Evolutionary conservation across 108 stramenopile genomes (phyloP), one percentile per base, ranked within the genome.

Genomic region (Cyclotella sp.): DNA sequence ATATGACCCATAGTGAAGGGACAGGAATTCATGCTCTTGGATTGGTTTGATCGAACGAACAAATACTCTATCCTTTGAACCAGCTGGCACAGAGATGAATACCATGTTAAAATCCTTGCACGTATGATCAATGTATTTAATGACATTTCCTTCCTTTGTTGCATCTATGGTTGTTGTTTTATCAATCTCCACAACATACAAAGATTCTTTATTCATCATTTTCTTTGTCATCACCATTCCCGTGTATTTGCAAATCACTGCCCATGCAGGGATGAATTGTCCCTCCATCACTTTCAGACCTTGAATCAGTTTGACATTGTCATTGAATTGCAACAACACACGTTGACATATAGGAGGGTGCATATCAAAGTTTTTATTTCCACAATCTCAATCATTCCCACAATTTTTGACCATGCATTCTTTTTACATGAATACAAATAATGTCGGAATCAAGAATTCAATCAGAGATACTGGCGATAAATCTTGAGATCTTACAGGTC

Each of bases 41-140:
- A 54, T 54, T 54, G 11, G 15, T 54, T 19, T 54, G 53, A 54
- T 54, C n/a, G 53, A 54, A 8, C 53, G 53, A 19, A 54, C 53
- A 54, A n/a, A 54, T 19, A 19, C n/a, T 21, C 15, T 54, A 8
- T 54, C 53, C 7, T 19, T 21, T 8, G 8, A 8, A 21, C 8
- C 8, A 19, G n/a, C 11, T n/a, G 18, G 15, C 15, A 54, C 53
- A 21, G 21, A 19, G n/a, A 54, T 21, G n/a, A n/a, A 54, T 18
- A 19, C 53, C 7, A 21, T 8, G n/a, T 54, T 54, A 21, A 19
- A 19, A 54, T 54, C n/a, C 15, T 54, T 16, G 21, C 53, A 54
- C 21, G 8, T 54, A 19, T 54, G 53, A 54, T 54, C n/a, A n/a
- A 54, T 54, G n/a, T 54, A 54, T 21, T n/a, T 10, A 8, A n/a